Evolutionary conservation across 1,284 basidiomycete species (phyloP), one percentile per base, ranked within the genome.

Genomic region (Lignosus rhinocerotis): DNA sequence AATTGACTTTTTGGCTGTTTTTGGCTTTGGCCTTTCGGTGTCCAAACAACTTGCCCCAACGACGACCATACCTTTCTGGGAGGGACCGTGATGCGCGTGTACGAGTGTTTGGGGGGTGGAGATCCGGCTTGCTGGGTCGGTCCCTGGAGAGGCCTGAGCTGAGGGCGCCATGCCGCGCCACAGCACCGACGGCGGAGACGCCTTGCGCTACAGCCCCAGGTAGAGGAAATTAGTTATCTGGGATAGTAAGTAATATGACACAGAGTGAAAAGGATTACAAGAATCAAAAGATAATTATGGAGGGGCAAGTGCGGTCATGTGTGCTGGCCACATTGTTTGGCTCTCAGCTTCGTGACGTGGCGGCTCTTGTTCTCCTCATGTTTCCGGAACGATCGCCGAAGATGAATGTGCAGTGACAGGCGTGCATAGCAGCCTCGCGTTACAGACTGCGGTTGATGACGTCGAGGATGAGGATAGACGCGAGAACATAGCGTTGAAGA

Each of bases 41-140:
- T 64, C 48, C 55, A 55, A 53, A 52, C 42, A 57, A 57, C 57
- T 64, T 43, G 36, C 41, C 43, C 56, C 51, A 56, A 55, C 59
- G 47, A 53, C 49, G 45, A 46, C 56, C 49, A 57, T 61, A 11
- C 59, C 51, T 52, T 45, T 55, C 43, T 36, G 56, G 46, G 21
- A 7, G 38, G 8, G 19, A 14, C 47, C 55, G 38, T 50, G 43
- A 47, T 44, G 46, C 33, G 49, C 8, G 30, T 17, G 38, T 12
- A 25, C 25, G 16, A 25, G 25, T 41, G 38, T 41, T 19, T 31
- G 43, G 43, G 6, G 36, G 11, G 6, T n/a, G 36, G 11, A 39
- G n/a, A 10, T 11, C 34, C 34, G 14, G 11, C 14, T 16, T 36
- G 36, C n/a, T 39, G 36, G 36, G 12, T 39, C n/a, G 45, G 45